phyloP scores from a whole-genome alignment of 176 grass and related monocot genomes.

The Cenchrus purpureus region DNA sequence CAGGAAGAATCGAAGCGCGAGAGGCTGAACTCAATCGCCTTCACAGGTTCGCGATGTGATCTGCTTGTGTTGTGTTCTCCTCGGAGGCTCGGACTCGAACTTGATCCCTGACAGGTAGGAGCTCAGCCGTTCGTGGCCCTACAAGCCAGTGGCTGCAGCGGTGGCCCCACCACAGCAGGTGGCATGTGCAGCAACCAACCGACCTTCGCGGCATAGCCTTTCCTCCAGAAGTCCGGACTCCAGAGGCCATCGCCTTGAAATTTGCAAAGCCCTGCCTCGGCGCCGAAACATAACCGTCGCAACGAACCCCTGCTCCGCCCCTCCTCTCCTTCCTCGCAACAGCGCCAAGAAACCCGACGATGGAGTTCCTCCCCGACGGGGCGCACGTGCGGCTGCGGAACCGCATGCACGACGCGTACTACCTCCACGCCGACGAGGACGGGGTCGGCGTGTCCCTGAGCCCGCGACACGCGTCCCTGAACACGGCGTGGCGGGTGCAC shows the following conservation, averaged over 20 bases:
- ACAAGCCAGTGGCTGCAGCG: background rate
- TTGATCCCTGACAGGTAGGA: background rate
- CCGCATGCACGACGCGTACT: background rate
- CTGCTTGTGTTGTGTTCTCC: too few species aligned
- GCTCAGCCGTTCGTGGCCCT: background rate
- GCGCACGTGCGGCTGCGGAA: background rate
- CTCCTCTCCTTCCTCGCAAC: background rate
- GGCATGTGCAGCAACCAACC: background rate
- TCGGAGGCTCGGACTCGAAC: too few species aligned
- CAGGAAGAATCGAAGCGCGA: too few species aligned
- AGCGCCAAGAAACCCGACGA: background rate
- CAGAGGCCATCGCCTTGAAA: background rate
- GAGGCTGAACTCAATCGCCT: too few species aligned
- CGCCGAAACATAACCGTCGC: background rate
- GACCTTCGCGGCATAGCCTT: background rate
- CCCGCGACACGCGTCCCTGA: background rate
- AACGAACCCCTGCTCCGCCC: background rate
- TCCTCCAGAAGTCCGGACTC: background rate
- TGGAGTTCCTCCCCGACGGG: background rate
- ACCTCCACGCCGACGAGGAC: conserved; percentile 9
- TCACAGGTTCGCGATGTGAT: too few species aligned
- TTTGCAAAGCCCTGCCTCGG: background rate
- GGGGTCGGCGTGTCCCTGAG: background rate
- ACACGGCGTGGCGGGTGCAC: background rate
- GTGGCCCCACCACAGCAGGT: too few species aligned